These are phyloP conservation scores for Amesomyces nigricolor DNA, from an alignment of 2,329 filamentous ascomycete genomes.

Conservation along the genomic window DNA sequence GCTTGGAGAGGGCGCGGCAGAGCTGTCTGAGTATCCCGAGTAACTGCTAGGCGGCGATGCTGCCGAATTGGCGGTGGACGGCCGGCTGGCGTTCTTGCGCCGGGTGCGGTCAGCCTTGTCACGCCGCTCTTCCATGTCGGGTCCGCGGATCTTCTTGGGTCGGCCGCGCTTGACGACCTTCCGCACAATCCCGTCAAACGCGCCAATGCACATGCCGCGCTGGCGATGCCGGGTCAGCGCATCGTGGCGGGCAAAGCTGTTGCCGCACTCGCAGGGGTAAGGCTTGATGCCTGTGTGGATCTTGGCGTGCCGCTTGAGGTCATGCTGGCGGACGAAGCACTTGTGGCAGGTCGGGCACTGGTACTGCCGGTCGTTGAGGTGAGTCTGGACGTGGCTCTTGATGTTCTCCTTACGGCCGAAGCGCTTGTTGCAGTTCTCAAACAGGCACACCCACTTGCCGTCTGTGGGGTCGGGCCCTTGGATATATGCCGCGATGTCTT, in stretches of 20 bases:
- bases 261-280: slow-evolving; percentile 89
- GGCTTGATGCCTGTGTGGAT: slow-evolving; percentile 96
- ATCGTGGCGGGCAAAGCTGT: slow-evolving; percentile 91
- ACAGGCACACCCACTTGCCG: slow-evolving; percentile 75
- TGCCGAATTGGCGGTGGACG: slow-evolving; percentile 36
- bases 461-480: slow-evolving; percentile 65
- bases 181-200: slow-evolving; percentile 70
- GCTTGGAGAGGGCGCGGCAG: slow-evolving; percentile 47
- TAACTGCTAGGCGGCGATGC: slow-evolving; percentile 42
- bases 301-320: slow-evolving; percentile 94
- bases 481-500: slow-evolving; percentile 75
- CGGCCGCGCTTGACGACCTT: slow-evolving; percentile 59
- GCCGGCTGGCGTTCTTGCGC: slow-evolving; percentile 41
- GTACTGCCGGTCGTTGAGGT: slow-evolving; percentile 93
- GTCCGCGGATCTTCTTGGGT: slow-evolving; percentile 53
- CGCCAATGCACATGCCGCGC: slow-evolving; percentile 92
- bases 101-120: slow-evolving; percentile 54
- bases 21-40: slow-evolving; percentile 54
- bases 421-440: slow-evolving; percentile 72
- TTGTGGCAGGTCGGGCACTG: slow-evolving; percentile 90
- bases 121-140: slow-evolving; percentile 50
- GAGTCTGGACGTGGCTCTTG: slow-evolving; percentile 96
- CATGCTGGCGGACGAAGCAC: slow-evolving; percentile 94
- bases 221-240: slow-evolving; percentile 91
- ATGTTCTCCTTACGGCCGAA: slow-evolving; percentile 99